Evolutionary conservation across 768 basidiomycete species (phyloP), one percentile per base, ranked within the genome.

Genomic region (Amanita phalloides): DNA sequence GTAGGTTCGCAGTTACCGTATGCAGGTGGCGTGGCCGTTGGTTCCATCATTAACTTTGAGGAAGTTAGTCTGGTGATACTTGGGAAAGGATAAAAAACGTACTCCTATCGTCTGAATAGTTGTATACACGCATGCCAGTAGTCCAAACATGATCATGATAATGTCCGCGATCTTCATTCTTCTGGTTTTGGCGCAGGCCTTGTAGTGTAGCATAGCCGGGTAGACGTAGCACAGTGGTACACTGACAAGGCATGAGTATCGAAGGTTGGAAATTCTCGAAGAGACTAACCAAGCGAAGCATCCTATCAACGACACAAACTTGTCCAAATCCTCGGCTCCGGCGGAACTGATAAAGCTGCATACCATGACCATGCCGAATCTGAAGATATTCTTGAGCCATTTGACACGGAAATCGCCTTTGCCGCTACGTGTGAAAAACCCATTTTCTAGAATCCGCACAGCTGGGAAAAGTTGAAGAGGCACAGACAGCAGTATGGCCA

Each of bases 391-490:
- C 81, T 99, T 99, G 60, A 82, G 73, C 96, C 95, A 98, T 65
- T 99, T 98, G 63, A 98, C 87, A 51, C 79, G 75, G 32, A 70
- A 57, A 64, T 91, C 76, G 48, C 65, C 74, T 66, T 97, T 97
- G 45, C 96, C 96, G 58, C 88, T 91, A 45, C 78, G 78, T 42
- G 81, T 81, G 64, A 98, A 97, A 26, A 98, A 60, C 3, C 89
- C 94, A 62, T 97, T 95, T 74, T 99, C 96, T 69, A 97, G 80
- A 61, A 99, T 98, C 49, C 96, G 82, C 44, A 95, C 84, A 2
- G 95, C 96, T 0, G 96, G 96, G 90, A 98, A 97, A 51, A 97
- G 83, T 66, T 98, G 94, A 0, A 98, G 79, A 0, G 95, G 93
- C 6, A 88, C 85, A 11, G 93, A 96, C 39, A 92, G 78, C 56